Base-by-base conservation (phyloP, 768 basidiomycete genomes). In the Grammothele lineata region DNA sequence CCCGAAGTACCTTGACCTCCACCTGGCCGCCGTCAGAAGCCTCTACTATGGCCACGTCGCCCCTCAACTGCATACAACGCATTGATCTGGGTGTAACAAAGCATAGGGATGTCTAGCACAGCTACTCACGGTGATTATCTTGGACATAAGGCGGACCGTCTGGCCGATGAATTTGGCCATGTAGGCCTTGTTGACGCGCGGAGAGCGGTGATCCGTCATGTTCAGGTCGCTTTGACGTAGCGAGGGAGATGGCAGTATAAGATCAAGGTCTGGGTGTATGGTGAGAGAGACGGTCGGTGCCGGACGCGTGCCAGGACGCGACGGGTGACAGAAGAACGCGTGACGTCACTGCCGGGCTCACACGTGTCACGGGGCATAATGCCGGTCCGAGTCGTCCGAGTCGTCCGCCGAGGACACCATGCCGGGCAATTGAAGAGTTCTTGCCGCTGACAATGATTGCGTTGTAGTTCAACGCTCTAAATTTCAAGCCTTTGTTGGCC, bases 21-120 rank as follows among this genome's bases (percentile, higher is more conserved):
- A 85, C 78, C 59, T 88, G 69, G 0, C 78, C 81, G 1, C 80
- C 83, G 57, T 91, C 89, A 36, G 74, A 72, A 1, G 86, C 77
- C 50, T 82, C 73, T 11, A 90, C 82, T 3, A 77, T 72, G 11
- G 79, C 74, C 3, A 62, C 61, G 12, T 73, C 73, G 15, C 70
- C 70, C 26, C 74, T 60, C n/a, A 49, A 17, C 50, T 52, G 30
- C 6, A 33, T 8, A 6, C 9, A 17, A 19, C 18, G 12, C 18
- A 8, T n/a, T 14, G 6, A 36, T 6, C 9, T 36, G 35, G 17
- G 15, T 17, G 8, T 36, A n/a, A n/a, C n/a, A n/a, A n/a, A n/a
- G n/a, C n/a, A n/a, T n/a, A n/a, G n/a, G n/a, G n/a, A n/a, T n/a
- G n/a, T 6, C 35, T 7, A 30, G 27, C 27, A 30, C 27, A 30